These are phyloP conservation scores for Acanthochlamys bracteata DNA, from an alignment of 106 monocot genomes.

Conservation along the genomic window DNA sequence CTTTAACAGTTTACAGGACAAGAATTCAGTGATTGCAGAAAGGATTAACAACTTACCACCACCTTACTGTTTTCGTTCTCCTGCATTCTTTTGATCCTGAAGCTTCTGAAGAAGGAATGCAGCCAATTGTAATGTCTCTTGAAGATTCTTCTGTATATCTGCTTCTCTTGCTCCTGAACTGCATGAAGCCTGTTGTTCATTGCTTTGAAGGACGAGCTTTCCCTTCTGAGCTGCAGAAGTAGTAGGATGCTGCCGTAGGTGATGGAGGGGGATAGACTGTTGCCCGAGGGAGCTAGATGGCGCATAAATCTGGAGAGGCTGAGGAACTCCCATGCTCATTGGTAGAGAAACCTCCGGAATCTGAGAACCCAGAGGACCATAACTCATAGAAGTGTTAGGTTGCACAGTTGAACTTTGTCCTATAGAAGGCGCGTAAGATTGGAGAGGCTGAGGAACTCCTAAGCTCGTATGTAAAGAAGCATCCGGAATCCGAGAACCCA, in stretches of 20 bases:
- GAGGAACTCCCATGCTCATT: constrained; percentile 7
- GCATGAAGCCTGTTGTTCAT: constrained; percentile 27
- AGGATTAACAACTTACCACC: neutral
- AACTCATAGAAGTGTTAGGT: neutral
- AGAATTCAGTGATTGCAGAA: too few species aligned
- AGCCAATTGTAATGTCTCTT: constrained; percentile 89
- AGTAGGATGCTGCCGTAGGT: constrained; percentile 12
- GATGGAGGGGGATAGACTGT: constrained; percentile 13
- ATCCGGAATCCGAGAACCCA: neutral
- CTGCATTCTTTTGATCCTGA: constrained; percentile 67
- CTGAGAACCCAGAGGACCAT: constrained; percentile 4
- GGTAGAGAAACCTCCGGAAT: too few species aligned
- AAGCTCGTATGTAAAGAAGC: constrained; percentile 1
- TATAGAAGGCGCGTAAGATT: constrained; percentile 2
- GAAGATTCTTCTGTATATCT: constrained; percentile 83
- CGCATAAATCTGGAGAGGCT: constrained; percentile 2
- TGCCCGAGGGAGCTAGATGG: constrained; percentile 2
- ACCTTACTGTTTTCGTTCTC: constrained; percentile 19
- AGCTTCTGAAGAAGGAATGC: constrained; percentile 91
- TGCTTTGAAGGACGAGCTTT: constrained; percentile 19
- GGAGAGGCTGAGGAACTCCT: constrained; percentile 9
- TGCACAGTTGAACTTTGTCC: neutral
- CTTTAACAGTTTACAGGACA: too few species aligned
- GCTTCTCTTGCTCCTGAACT: constrained; percentile 40
- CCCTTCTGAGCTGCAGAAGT: neutral